These are phyloP conservation scores for Ophiosphaerella narmari DNA, from an alignment of 2,329 filamentous ascomycete genomes.

Conservation along the genomic window DNA sequence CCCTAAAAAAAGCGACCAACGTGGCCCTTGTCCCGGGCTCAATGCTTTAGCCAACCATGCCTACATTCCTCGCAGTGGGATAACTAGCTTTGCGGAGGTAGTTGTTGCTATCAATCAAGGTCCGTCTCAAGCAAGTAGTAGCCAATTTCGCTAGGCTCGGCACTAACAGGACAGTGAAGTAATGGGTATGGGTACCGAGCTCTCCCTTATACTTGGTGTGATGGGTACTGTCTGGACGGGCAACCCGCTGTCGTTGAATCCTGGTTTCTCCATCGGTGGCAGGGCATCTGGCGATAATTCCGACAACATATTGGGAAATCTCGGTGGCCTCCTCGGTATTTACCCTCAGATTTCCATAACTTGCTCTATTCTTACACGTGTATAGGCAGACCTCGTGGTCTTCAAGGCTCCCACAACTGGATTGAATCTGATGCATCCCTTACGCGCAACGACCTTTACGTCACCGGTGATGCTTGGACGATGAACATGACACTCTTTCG, in stretches of 20 bases:
- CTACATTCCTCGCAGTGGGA: constrained; percentile 36
- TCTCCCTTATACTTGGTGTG: constrained; percentile 46
- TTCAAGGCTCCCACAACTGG: constrained; percentile 53
- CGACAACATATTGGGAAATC: constrained; percentile 49
- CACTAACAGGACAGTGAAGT: constrained; percentile 31
- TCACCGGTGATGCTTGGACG: constrained; percentile 43
- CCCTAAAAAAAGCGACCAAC: constrained; percentile 47
- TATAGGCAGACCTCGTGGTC: constrained; percentile 48
- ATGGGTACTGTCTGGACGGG: constrained; percentile 57
- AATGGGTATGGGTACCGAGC: constrained; percentile 51
- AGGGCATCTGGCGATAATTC: constrained; percentile 33
- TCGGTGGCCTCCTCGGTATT: constrained; percentile 50
- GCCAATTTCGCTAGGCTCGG: background rate
- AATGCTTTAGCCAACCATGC: constrained; percentile 50
- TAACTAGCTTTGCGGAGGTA: constrained; percentile 49
- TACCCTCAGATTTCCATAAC: constrained; percentile 21
- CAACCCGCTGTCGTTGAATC: constrained; percentile 56
- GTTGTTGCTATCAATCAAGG: constrained; percentile 50
- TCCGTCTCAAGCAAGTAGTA: constrained; percentile 21
- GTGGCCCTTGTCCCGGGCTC: constrained; percentile 49
- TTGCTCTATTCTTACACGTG: constrained; percentile 36
- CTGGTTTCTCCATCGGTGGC: constrained; percentile 58
- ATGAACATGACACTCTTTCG: constrained; percentile 53
- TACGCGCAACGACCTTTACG: constrained; percentile 51
- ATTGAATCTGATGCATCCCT: constrained; percentile 49